Conservation (phyloP, 1,284 basidiomycete genomes). For the Filobasidium uniguttulatum region DNA sequence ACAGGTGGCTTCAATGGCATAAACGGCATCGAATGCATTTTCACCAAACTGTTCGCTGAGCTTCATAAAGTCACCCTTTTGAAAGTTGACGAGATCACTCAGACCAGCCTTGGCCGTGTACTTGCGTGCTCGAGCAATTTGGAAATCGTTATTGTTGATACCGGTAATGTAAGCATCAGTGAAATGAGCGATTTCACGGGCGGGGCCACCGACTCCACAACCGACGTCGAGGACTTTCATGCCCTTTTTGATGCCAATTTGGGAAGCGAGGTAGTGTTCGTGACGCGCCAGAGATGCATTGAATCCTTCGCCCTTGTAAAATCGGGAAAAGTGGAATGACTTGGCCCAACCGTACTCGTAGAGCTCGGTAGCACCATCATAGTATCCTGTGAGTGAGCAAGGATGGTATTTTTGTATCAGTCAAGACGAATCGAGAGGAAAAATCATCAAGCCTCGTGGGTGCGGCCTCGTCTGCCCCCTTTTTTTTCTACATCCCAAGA, state of each 20-base stretch:
- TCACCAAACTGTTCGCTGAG: constrained; percentile 83
- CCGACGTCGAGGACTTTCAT: constrained; percentile 97
- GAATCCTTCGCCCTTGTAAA: constrained; percentile 92
- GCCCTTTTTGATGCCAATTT: constrained; percentile 67
- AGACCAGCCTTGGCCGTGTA: constrained; percentile 73
- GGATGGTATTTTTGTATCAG: too few relatives aligned
- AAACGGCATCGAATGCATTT: constrained; percentile 88
- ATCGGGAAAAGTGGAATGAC: constrained; percentile 97
- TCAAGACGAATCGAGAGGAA: neutral
- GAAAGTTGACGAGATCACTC: constrained; percentile 62
- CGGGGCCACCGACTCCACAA: constrained; percentile 94
- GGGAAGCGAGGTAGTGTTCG: constrained; percentile 88
- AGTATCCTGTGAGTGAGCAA: constrained; percentile 62
- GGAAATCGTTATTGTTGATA: constrained; percentile 95
- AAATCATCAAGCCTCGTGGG: neutral
- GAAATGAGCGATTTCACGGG: constrained; percentile 87
- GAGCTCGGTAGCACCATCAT: constrained; percentile 89
- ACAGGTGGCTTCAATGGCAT: constrained; percentile 95
- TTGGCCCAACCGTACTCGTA: constrained; percentile 79
- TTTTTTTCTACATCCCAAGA: too few relatives aligned
- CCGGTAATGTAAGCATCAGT: constrained; percentile 75
- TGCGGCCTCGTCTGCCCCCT: too few relatives aligned
- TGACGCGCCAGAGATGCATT: constrained; percentile 71
- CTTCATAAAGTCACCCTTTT: constrained; percentile 94
- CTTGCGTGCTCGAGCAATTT: constrained; percentile 67